phyloP scores from a whole-genome alignment of 2,329 filamentous ascomycete species.

The Curvularia spicifera region DNA sequence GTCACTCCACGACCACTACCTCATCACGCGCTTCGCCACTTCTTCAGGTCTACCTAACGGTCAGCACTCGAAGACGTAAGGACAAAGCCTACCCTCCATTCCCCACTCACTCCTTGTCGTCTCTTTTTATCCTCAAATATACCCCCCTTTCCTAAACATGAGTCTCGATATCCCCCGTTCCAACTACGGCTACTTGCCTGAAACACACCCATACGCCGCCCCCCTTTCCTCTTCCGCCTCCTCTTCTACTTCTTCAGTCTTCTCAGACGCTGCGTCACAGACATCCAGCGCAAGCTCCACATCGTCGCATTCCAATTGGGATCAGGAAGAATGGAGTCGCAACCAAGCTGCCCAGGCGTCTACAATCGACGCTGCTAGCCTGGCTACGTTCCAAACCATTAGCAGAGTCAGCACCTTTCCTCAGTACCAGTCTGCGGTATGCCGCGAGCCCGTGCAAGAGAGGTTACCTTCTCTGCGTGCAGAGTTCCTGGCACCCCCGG shows the following conservation, averaged over 20 bases:
- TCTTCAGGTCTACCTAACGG: constrained; percentile 46
- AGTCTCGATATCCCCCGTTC: constrained; percentile 45
- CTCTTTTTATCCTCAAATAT: constrained; percentile 38
- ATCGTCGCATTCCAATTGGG: constrained; percentile 64
- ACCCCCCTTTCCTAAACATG: constrained; percentile 45
- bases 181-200: constrained; percentile 44
- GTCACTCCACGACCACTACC: constrained; percentile 52
- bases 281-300: constrained; percentile 70
- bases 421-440: constrained; percentile 49
- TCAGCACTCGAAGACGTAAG: constrained; percentile 47
- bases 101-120: constrained; percentile 45
- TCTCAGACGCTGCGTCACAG: constrained; percentile 72
- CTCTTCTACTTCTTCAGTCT: constrained; percentile 77
- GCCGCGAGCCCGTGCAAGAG: constrained; percentile 40
- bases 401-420: constrained; percentile 46
- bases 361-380: constrained; percentile 30
- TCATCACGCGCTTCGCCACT: constrained; percentile 42
- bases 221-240: constrained; percentile 77
- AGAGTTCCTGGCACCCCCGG: constrained; percentile 60
- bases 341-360: constrained; percentile 31
- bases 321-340: constrained; percentile 47
- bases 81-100: constrained; percentile 36
- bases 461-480: constrained; percentile 44
- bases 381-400: constrained; percentile 42
- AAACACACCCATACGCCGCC: constrained; percentile 67